Conservation (phyloP, 345 rosid species). For the Mangifera indica region DNA sequence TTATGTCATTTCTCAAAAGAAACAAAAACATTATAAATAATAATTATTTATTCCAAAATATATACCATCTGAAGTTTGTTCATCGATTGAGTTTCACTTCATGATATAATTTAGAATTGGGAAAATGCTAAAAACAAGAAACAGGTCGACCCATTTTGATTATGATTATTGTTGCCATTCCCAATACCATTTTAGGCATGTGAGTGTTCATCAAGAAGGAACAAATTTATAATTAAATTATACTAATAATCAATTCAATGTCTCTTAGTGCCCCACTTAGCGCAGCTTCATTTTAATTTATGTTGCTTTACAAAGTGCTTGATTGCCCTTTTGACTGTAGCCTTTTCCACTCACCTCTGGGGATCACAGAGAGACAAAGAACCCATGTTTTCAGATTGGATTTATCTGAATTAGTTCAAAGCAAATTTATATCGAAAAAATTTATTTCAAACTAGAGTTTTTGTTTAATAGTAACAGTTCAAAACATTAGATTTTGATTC, state of each 20-base stretch:
- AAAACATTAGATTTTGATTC: too few relatives aligned
- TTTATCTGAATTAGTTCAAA: too few relatives aligned
- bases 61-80: too few relatives aligned
- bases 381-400: constrained; percentile 1
- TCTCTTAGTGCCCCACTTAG: constrained; percentile 31
- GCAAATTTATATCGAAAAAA: too few relatives aligned
- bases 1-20: constrained; percentile 24
- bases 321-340: constrained; percentile 46
- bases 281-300: constrained; percentile 26
- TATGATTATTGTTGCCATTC: constrained; percentile 36
- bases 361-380: constrained; percentile 23
- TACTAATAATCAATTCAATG: too few relatives aligned
- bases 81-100: not conserved
- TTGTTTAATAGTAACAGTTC: too few relatives aligned
- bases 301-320: constrained; percentile 25
- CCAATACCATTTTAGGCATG: constrained; percentile 50
- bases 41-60: too few relatives aligned
- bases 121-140: constrained; percentile 28
- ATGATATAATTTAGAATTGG: constrained; percentile 1
- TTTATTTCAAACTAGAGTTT: too few relatives aligned
- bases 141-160: constrained; percentile 41
- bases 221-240: not conserved
- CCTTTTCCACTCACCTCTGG: constrained; percentile 31
- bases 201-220: constrained; percentile 17
- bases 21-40: constrained; percentile 23